A percentile compares a stretch with the other conserved stretches of the same genome.
Conservation (phyloP, 2,329 filamentous ascomycete species). For the Sclerotinia nivalis region DNA sequence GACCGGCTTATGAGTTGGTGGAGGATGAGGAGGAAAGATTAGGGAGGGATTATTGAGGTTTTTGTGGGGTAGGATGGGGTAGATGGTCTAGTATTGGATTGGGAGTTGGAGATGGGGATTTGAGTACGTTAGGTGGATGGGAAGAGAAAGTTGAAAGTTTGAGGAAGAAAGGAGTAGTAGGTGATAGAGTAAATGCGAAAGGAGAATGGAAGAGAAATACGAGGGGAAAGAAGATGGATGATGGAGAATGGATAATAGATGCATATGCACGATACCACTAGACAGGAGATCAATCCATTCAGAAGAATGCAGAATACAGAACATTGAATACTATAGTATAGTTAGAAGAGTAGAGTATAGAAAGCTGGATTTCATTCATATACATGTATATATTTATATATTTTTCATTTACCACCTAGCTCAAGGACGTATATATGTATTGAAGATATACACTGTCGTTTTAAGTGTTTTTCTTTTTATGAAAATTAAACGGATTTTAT, state of each 20-base stretch:
- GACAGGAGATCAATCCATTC: not conserved
- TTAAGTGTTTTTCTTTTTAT: not conserved
- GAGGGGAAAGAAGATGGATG: not conserved
- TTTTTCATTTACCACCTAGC: too few relatives aligned
- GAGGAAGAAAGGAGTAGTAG: not conserved
- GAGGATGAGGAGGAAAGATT: constrained; percentile 77
- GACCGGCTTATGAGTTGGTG: constrained; percentile 73
- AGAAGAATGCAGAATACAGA: not conserved
- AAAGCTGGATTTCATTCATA: not conserved
- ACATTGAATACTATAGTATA: not conserved
- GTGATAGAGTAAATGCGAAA: not conserved
- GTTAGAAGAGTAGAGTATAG: not conserved
- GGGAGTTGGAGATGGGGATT: not conserved
- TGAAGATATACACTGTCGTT: not conserved
- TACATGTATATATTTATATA: not conserved
- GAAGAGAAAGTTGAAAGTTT: not conserved
- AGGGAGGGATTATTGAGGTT: constrained; percentile 60
- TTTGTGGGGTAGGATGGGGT: not conserved
- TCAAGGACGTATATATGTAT: not conserved
- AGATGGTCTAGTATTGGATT: not conserved
- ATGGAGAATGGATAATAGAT: not conserved
- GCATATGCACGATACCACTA: constrained; percentile 10
- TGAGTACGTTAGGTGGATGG: not conserved
- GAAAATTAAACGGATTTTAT: not conserved
- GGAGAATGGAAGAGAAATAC: too few relatives aligned